phyloP scores from a whole-genome alignment of 75 land plant genomes.

The Cupressus sempervirens region DNA sequence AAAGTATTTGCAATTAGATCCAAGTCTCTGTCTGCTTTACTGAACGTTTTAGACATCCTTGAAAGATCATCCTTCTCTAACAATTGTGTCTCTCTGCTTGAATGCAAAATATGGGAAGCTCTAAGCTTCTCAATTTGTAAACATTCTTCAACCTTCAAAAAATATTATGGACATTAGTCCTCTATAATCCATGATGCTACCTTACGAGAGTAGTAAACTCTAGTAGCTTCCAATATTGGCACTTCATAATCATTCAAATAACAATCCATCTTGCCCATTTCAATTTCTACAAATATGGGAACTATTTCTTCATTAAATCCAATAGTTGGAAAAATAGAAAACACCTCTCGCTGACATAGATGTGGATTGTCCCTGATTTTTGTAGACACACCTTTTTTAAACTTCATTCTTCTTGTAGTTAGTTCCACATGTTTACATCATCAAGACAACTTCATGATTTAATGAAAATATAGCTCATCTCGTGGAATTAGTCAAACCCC shows the following conservation, averaged over 20 bases:
- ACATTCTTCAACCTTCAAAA: slow-evolving; percentile 89
- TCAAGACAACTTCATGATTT: too few species aligned
- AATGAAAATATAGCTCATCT: too few species aligned
- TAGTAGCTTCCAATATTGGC: slow-evolving; percentile 66
- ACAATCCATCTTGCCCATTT: slow-evolving; percentile 76
- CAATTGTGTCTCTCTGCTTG: slow-evolving; percentile 78
- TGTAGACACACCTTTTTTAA: too few species aligned
- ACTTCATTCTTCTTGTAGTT: too few species aligned
- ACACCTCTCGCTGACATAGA: too few species aligned
- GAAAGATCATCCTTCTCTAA: slow-evolving; percentile 78
- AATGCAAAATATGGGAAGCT: slow-evolving; percentile 77
- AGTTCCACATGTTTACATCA: too few species aligned
- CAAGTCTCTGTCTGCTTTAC: slow-evolving; percentile 38
- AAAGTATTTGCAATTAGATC: slow-evolving; percentile 76
- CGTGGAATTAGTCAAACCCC: too few species aligned
- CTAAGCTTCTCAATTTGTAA: slow-evolving; percentile 79
- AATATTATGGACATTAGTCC: slow-evolving; percentile 91
- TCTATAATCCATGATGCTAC: slow-evolving; percentile 87
- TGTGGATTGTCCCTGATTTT: too few species aligned
- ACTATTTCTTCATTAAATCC: too few species aligned
- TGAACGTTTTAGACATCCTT: slow-evolving; percentile 72
- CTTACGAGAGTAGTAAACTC: slow-evolving; percentile 72
- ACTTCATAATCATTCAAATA: slow-evolving; percentile 89
- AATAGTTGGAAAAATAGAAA: too few species aligned
- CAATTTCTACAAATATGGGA: slow-evolving; percentile 90